Percentiles rank a stretch among this genome's conserved stretches.
Evolutionary conservation across 176 grass and related monocot genomes (phyloP).

Genomic region (Puccinellia tenuiflora): DNA sequence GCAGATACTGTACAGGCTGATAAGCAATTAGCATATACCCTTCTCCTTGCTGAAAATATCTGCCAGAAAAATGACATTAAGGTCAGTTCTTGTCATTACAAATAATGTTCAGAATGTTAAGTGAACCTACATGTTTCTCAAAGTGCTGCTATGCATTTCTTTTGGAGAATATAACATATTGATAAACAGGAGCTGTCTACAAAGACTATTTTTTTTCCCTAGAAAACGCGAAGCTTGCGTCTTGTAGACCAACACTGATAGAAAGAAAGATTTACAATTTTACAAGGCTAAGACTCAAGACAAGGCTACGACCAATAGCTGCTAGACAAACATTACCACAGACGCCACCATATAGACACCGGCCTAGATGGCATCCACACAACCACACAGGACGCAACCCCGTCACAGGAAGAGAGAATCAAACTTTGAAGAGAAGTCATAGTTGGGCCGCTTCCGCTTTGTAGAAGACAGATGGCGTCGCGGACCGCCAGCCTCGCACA

Average conservation of each 20-base stretch:
- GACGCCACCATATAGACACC: neutral
- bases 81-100: slow-evolving; percentile 43
- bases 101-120: slow-evolving; percentile 15
- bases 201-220: neutral
- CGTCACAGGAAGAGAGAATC: neutral
- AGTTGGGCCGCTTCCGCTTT: neutral
- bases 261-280: neutral
- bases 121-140: neutral
- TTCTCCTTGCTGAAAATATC: slow-evolving; percentile 95
- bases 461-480: too few species aligned
- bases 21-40: slow-evolving; percentile 89
- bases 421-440: neutral
- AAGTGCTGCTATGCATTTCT: slow-evolving; percentile 1
- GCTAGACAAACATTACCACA: neutral
- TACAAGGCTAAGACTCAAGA: neutral
- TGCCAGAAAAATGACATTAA: slow-evolving; percentile 77
- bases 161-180: neutral
- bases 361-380: neutral
- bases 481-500: too few species aligned
- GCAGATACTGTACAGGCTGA: slow-evolving; percentile 80
- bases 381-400: neutral
- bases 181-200: neutral
- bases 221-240: neutral
- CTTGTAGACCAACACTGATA: neutral
- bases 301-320: neutral